These are phyloP conservation scores for Apiospora saccharicola DNA, from an alignment of 2,329 filamentous ascomycete species.

Conservation along the genomic window DNA sequence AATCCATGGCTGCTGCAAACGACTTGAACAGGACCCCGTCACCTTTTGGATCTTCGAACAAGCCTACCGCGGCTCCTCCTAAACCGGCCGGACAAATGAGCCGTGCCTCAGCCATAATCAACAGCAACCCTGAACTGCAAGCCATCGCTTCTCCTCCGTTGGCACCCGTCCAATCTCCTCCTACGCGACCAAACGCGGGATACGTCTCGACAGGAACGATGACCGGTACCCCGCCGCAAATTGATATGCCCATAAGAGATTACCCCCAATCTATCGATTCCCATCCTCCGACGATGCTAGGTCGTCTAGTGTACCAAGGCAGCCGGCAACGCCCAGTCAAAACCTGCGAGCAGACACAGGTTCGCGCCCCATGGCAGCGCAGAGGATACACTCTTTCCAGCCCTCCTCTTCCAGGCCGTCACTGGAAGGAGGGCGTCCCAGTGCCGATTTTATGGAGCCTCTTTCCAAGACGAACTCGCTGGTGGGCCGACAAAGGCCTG, in stretches of 20 bases:
- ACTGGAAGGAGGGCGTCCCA: slow-evolving; percentile 74
- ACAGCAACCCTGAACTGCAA: slow-evolving; percentile 67
- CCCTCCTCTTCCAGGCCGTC: slow-evolving; percentile 69
- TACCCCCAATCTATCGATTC: slow-evolving; percentile 51
- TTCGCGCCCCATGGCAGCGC: slow-evolving; percentile 37
- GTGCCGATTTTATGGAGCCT: slow-evolving; percentile 66
- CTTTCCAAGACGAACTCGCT: slow-evolving; percentile 66
- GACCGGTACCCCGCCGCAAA: slow-evolving; percentile 65
- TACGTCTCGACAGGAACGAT: slow-evolving; percentile 75
- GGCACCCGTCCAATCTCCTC: slow-evolving; percentile 42
- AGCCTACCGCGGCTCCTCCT: slow-evolving; percentile 49
- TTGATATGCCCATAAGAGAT: slow-evolving; percentile 55
- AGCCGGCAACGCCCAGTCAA: slow-evolving; percentile 40
- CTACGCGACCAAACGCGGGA: slow-evolving; percentile 46
- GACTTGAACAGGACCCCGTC: slow-evolving; percentile 42
- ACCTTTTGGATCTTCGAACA: slow-evolving; percentile 39
- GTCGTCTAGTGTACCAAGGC: slow-evolving; percentile 49
- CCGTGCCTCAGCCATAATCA: slow-evolving; percentile 69
- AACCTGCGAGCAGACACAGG: slow-evolving; percentile 34
- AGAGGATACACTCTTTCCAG: slow-evolving; percentile 45
- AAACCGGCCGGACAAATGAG: slow-evolving; percentile 56
- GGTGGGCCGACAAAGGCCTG: slow-evolving; percentile 69
- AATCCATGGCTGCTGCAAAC: slow-evolving; percentile 34
- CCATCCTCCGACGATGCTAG: slow-evolving; percentile 48
- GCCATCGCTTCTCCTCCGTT: slow-evolving; percentile 56